These are phyloP conservation scores for Clohesyomyces aquaticus DNA, from an alignment of 495 filamentous ascomycete genomes.

Conservation along the genomic window DNA sequence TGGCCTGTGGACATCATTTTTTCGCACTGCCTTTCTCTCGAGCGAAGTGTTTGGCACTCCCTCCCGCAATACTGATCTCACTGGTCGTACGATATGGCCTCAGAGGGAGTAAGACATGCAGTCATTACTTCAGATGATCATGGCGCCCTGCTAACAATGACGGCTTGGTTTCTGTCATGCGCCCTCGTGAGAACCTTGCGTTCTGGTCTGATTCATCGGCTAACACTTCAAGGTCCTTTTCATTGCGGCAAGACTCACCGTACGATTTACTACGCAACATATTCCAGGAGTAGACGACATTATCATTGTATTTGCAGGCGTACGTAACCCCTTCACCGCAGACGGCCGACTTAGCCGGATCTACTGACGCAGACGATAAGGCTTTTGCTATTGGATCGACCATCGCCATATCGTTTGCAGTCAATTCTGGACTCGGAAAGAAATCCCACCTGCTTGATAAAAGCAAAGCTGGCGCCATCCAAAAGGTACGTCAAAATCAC, in stretches of 20 bases:
- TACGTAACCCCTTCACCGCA: too few species aligned
- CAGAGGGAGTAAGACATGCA: conserved; percentile 21
- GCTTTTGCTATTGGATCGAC: conserved; percentile 16
- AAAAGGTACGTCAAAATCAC: conserved; percentile 1
- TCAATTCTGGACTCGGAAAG: conserved; percentile 12
- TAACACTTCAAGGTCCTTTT: background rate
- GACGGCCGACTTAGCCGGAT: too few species aligned
- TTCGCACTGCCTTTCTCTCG: background rate
- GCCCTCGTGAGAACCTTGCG: conserved; percentile 5
- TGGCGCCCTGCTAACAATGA: conserved; percentile 23
- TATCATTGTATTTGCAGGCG: conserved; percentile 13
- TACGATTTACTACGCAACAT: conserved; percentile 20
- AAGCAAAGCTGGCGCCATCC: background rate
- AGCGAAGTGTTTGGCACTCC: too few species aligned
- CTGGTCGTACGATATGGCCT: background rate
- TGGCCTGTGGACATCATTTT: background rate
- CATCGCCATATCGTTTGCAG: conserved; percentile 11
- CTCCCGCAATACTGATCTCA: too few species aligned
- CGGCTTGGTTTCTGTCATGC: conserved; percentile 20
- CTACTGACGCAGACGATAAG: conserved; percentile 5
- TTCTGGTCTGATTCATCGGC: background rate
- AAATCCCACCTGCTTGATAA: background rate
- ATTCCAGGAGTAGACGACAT: conserved; percentile 14
- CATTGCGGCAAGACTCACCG: conserved; percentile 5
- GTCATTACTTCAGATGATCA: conserved; percentile 24